Evolutionary conservation across 257 asterid genomes (phyloP), one percentile per base, ranked within the genome.

Genomic region (Fraxinus excelsior): DNA sequence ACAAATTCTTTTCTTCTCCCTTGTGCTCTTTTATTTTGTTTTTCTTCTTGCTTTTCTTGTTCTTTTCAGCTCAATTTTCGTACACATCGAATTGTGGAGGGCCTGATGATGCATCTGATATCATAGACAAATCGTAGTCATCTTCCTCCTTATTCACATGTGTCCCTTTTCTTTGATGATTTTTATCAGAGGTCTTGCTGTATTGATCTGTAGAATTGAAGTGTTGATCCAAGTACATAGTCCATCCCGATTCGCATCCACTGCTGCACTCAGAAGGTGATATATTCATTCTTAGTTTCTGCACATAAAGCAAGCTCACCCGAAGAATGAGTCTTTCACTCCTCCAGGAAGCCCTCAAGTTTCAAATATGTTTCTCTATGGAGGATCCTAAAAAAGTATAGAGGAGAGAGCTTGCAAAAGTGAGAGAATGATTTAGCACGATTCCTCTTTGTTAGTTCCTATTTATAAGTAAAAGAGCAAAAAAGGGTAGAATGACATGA

Each of bases 201-300:
- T 74, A 81, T 67, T 83, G 82, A 81, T 71, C 80, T 35, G 65
- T 71, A 70, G 88, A 83, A 67, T 87, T 78, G 10, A 97, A 86
- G 42, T 68, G 66, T 26, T 93, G 94, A 84, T 94, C 96, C 56
- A 94, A 87, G 69, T 94, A 94, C 81, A 31, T 88, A 35, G 98
- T 94, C 98, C 98, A 94, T 3, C 98, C 97, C 0, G 98, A 94
- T 80, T 91, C 97, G 76, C 95, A 90, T 0, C 97, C 97, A 68
- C 96, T 92, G 64, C 92, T 87, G 80, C 87, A 91, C 32, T 91
- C 95, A 29, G 95, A 87, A 75, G 85, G 85, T 74, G 98, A 88
- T 75, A 81, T 25, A 64, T 91, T 90, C 97, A 93, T 93, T 6
- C 60, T 80, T 58, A 29, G 46, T 35, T 60, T 32, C 25, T 64